Percentiles rank a stretch among this genome's conserved stretches.
These are phyloP conservation scores for Sclerotinia glacialis DNA, from an alignment of 2,329 filamentous ascomycete species.

Conservation along the genomic window DNA sequence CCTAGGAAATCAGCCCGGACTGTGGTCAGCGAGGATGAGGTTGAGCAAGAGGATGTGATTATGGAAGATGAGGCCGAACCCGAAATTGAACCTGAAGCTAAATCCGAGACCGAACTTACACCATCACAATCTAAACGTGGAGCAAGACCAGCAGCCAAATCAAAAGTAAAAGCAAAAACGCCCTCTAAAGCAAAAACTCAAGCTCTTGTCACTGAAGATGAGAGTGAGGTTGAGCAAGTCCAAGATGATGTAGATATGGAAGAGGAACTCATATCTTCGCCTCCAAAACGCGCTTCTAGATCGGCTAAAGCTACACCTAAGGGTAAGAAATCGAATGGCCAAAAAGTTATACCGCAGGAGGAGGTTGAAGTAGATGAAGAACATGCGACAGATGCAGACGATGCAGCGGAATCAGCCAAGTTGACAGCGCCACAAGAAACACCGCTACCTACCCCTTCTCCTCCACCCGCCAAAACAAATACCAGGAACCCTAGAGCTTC, in stretches of 20 bases:
- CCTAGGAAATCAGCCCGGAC: conserved; percentile 10
- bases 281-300: conserved; percentile 6
- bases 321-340: neutral
- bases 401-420: neutral
- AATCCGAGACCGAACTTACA: neutral
- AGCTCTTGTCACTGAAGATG: neutral
- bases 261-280: neutral
- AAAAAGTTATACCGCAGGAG: conserved; percentile 1
- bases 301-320: conserved; percentile 1
- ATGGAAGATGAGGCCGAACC: conserved; percentile 9
- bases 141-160: neutral
- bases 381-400: conserved; percentile 11
- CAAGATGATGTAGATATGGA: conserved; percentile 20
- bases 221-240: conserved; percentile 19
- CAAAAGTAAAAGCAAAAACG: conserved; percentile 7
- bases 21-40: conserved; percentile 9
- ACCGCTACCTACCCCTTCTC: neutral
- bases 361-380: conserved; percentile 19
- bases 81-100: too few relatives aligned
- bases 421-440: neutral
- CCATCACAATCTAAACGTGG: conserved; percentile 7
- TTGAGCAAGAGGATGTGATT: conserved; percentile 7
- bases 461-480: neutral
- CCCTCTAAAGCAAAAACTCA: neutral
- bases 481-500: conserved; percentile 9